Evolutionary conservation across 306 rosid species (phyloP).

Genomic region (Leucaena leucocephala): DNA sequence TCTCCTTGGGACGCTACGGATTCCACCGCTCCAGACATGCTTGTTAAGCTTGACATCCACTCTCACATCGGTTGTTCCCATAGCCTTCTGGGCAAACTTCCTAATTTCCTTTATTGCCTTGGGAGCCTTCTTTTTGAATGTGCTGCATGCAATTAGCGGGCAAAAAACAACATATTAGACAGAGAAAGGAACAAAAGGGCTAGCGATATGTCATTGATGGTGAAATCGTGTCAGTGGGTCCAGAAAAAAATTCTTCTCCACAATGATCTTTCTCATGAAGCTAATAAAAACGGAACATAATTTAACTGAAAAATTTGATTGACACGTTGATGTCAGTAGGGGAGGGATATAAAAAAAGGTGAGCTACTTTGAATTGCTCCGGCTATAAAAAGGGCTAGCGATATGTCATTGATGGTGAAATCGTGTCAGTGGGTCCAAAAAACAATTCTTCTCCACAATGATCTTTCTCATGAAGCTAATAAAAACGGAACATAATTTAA

Average conservation of each 20-base stretch:
- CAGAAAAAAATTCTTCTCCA: background rate
- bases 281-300: background rate
- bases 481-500: background rate
- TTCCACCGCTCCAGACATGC: slow-evolving; percentile 54
- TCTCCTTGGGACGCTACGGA: slow-evolving; percentile 52
- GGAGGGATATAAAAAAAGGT: background rate
- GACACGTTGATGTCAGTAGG: background rate
- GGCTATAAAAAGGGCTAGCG: background rate
- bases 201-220: background rate
- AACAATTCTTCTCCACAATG: background rate
- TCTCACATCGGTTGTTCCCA: slow-evolving; percentile 57
- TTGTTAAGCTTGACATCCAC: slow-evolving; percentile 60
- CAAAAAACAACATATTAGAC: background rate
- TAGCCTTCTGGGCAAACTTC: slow-evolving; percentile 56
- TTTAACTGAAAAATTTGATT: background rate
- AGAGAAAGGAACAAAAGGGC: background rate
- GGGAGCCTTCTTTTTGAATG: slow-evolving; percentile 60
- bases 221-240: background rate
- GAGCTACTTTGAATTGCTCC: background rate
- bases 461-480: background rate
- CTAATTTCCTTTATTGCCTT: slow-evolving; percentile 55
- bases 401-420: background rate
- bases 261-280: background rate
- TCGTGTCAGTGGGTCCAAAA: background rate
- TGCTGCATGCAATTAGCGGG: slow-evolving; percentile 32